Percentiles rank a stretch among this genome's conserved stretches.
These are phyloP conservation scores for Alternaria triticina DNA, from an alignment of 2,329 filamentous ascomycete genomes.

Conservation along the genomic window DNA sequence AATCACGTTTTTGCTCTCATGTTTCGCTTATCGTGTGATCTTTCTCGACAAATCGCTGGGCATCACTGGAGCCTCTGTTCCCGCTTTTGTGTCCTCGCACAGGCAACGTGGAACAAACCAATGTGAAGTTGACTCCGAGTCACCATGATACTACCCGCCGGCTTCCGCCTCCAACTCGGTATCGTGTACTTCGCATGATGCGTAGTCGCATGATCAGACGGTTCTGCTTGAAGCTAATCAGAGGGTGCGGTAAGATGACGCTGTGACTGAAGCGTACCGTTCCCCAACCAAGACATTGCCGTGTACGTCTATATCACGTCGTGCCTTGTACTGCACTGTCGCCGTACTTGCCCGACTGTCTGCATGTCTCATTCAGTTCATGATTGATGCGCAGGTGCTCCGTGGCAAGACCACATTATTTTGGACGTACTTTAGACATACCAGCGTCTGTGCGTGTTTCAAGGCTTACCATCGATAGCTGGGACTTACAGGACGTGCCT, in stretches of 20 bases:
- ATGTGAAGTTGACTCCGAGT: conserved; percentile 11
- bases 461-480: not conserved
- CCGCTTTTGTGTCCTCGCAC: conserved; percentile 10
- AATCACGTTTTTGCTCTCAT: not conserved
- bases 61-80: conserved; percentile 6
- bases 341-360: not conserved
- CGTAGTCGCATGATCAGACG: conserved; percentile 15
- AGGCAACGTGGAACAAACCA: conserved; percentile 42
- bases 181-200: conserved; percentile 11
- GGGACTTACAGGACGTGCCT: not conserved
- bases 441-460: not conserved
- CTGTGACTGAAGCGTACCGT: conserved; percentile 1
- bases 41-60: not conserved
- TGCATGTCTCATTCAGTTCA: not conserved
- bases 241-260: not conserved
- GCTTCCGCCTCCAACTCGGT: not conserved
- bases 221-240: not conserved
- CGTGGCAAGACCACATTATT: not conserved
- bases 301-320: conserved; percentile 4
- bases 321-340: conserved; percentile 6
- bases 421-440: not conserved
- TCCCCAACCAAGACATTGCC: conserved; percentile 3
- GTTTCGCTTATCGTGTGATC: not conserved
- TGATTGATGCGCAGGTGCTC: not conserved
- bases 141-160: conserved; percentile 15